phyloP scores from a whole-genome alignment of 2,329 filamentous ascomycete species.

The Fonsecaea nubica region DNA sequence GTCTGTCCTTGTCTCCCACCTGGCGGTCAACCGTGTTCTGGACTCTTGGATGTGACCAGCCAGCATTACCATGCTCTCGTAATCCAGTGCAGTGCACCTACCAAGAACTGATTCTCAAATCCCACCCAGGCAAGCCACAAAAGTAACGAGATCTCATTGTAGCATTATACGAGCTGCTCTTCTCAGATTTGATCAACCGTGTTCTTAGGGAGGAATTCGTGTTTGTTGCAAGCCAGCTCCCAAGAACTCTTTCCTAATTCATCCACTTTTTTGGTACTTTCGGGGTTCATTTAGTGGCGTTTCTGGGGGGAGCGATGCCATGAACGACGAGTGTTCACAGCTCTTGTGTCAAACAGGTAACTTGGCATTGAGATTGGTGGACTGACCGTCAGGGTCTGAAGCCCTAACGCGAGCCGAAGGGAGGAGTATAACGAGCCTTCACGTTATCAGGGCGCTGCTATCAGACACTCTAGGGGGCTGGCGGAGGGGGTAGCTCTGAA shows the following conservation, averaged over 20 bases:
- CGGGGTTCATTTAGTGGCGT: background rate
- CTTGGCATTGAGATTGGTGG: constrained; percentile 14
- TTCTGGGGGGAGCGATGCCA: background rate
- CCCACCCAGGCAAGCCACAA: constrained; percentile 2
- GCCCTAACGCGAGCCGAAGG: background rate
- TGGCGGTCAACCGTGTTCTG: constrained; percentile 18
- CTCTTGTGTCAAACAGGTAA: background rate
- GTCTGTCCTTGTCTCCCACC: background rate
- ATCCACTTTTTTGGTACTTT: background rate
- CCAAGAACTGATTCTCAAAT: constrained; percentile 8
- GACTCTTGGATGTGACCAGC: constrained; percentile 9
- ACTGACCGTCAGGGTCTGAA: constrained; percentile 9
- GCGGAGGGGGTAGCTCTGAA: constrained; percentile 14
- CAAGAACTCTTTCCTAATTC: constrained; percentile 11
- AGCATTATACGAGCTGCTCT: background rate
- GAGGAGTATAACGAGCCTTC: background rate
- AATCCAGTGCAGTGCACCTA: constrained; percentile 18
- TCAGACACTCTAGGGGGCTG: constrained; percentile 11
- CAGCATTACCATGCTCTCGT: constrained; percentile 18
- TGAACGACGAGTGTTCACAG: background rate
- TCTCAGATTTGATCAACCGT: background rate
- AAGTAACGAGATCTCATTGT: background rate
- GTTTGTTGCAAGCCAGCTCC: background rate
- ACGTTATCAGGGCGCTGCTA: constrained; percentile 11
- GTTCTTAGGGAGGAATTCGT: background rate